Base-by-base conservation (phyloP, 1,139 yeast genomes). In the Arxiozyma slooffiae region DNA sequence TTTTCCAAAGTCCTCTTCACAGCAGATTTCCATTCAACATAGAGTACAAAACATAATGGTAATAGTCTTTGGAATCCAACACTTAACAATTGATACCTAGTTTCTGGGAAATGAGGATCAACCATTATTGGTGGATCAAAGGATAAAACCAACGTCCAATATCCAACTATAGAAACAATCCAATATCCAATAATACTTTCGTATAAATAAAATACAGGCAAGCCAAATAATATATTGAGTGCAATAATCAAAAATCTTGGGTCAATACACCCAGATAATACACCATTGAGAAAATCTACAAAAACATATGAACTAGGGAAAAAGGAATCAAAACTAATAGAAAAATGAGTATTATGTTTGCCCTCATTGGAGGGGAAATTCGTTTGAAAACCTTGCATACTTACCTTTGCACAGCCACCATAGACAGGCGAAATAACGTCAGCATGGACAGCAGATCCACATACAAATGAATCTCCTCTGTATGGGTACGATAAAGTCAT, bases 371-470 rank as follows among this genome's bases (percentile, higher is more conserved):
- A 64, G 0, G 71, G 71, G 58, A 82, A 87, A 0, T 61, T 58
- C 1, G 66, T 51, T 57, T 79, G 82, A 1, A 73, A 63, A 0
- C 92, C 90, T 3, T 70, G 63, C 64, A 81, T 81, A 7, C 80
- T 70, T 6, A 88, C 58, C 46, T 78, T 71, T 0, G 89, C 90
- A 64, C 95, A 84, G 0, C 97, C 97, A 2, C 98, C 98, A 54
- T 71, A 70, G 43, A 74, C 64, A 22, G 92, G 83, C 1, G 94
- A 81, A 1, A 89, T 70, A 0, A 81, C 62, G 1, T 97, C 97
- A 2, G 90, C 82, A 65, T 90, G 96, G 3, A 85, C 79, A 0
- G 95, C 97, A 1, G 97, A 83, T 0, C 90, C 94, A 67, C 98
- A 92, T 0, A 92, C 82, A 61, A 73, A 89, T 0, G 96, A 85